phyloP scores from a whole-genome alignment of 2,329 filamentous ascomycete genomes.

The Truncatella angustata region DNA sequence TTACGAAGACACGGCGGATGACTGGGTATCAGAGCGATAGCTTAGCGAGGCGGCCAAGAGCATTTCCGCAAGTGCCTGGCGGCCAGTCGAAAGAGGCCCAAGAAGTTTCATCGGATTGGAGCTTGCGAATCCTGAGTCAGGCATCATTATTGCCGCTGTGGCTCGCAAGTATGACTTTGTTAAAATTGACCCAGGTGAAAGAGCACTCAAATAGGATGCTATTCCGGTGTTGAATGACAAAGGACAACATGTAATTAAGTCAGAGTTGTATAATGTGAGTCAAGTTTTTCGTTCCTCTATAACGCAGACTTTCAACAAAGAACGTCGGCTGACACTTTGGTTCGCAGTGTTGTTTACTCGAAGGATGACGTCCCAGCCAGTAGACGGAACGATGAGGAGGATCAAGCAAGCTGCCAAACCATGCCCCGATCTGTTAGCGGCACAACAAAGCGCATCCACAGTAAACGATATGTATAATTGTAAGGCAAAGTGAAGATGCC shows the following conservation, averaged over 20 bases:
- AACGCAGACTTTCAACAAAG: not conserved
- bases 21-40: conserved; percentile 22
- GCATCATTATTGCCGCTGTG: conserved; percentile 12
- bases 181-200: conserved; percentile 9
- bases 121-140: conserved; percentile 33
- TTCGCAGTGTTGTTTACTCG: conserved; percentile 11
- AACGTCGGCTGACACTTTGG: not conserved
- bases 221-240: conserved; percentile 4
- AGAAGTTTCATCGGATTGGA: conserved; percentile 51
- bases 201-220: conserved; percentile 9
- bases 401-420: conserved; percentile 7
- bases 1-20: conserved; percentile 14
- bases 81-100: conserved; percentile 42
- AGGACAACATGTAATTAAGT: not conserved
- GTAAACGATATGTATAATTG: too few relatives aligned
- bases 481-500: too few relatives aligned
- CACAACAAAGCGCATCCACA: too few relatives aligned
- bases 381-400: conserved; percentile 17
- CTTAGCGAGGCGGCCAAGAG: not conserved
- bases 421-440: not conserved
- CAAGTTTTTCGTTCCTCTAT: not conserved
- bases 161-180: conserved; percentile 12
- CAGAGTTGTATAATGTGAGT: not conserved
- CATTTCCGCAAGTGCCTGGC: not conserved
- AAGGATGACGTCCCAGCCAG: conserved; percentile 15